Evolutionary conservation across 129 eudicot genomes (phyloP), one percentile per base, ranked within the genome.

Genomic region (Scalesia atractyloides): DNA sequence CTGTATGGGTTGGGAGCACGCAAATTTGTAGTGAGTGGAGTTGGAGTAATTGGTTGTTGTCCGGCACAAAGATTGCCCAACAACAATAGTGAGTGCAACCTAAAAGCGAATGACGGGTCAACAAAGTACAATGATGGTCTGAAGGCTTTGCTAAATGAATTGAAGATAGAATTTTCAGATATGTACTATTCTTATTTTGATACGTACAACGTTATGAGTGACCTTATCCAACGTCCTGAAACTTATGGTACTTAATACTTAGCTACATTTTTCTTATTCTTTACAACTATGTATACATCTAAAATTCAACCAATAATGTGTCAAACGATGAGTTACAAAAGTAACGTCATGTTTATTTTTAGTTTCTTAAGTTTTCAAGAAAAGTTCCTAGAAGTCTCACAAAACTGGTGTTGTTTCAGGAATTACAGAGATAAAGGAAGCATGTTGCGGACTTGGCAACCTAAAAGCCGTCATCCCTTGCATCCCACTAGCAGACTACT

Each of bases 361-460:
- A n/a, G 17, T 51, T 61, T 37, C 6, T 37, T 37, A 37, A 39
- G 44, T 39, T 39, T 39, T 39, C 9, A 39, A 39, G 6, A 39
- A 6, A 39, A 39, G 44, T 39, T 6, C 7, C 8, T 39, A 39
- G 44, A 39, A 39, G 44, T 6, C 44, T 39, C 8, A 39, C 9
- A 6, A 39, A 5, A 39, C 9, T 43, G 54, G 20, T 53, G 20
- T 66, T 67, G 18, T 61, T 73, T 49, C 73, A 90, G 97, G 97
- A 43, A 81, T 90, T 53, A 84, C 69, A 0, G 97, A 91, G 82
- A 80, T 79, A 47, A 87, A 85, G 73, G 81, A 60, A 12, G 95
- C 95, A 63, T 91, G 97, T 56, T 91, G 95, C 73, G 95, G 97
- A 10, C 79, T 82, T 18, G 97, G 97, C 14, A 72, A 83, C 51